Base-by-base conservation (phyloP, 1,284 basidiomycete species). In the Lignosus rhinocerotis region DNA sequence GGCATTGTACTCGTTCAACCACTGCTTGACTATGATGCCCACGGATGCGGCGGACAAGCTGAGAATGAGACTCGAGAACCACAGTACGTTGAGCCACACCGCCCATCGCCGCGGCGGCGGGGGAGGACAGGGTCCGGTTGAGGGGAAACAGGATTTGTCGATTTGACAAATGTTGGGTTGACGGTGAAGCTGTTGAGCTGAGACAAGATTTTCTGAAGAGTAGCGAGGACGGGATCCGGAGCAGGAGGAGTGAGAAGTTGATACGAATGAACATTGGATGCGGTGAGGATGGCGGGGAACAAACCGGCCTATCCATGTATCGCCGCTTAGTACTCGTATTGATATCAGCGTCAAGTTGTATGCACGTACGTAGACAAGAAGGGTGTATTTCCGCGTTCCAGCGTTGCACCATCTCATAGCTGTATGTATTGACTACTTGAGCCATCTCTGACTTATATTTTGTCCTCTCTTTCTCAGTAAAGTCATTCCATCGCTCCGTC, bases 51-150 rank as follows among this genome's bases (percentile, higher is more conserved):
- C 50, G 14, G 55, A 36, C 3, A 66, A 54, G 38, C 63, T 61
- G 39, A 54, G 54, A 19, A 65, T 53, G 41, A 66, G 65, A 16
- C 58, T 59, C 17, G 56, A 55, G 53, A 62, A 53, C 56, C 56
- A 58, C 17, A 52, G 50, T 9, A 36, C 39, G n/a, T 53, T 58
- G 31, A 53, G 45, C 49, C 55, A 51, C 19, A 61, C 51, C 21
- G 58, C 52, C 12, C 52, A 58, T 2, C 34, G 14, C 1, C 31
- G 17, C 2, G 50, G 25, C 1, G n/a, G 16, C 4, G 3, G 3
- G 4, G 36, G 49, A 43, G 33, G 17, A 14, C 16, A 45, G 12
- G 14, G 14, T 11, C 9, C 10, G 38, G 9, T 11, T 17, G 47
- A 38, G 11, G 21, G 17, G 12, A 12, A 16, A 10, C 8, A 43